A percentile compares a stretch with the other conserved stretches of the same genome.
Conservation (phyloP, 2,329 filamentous ascomycete species). For the Orbilia ellipsospora region DNA sequence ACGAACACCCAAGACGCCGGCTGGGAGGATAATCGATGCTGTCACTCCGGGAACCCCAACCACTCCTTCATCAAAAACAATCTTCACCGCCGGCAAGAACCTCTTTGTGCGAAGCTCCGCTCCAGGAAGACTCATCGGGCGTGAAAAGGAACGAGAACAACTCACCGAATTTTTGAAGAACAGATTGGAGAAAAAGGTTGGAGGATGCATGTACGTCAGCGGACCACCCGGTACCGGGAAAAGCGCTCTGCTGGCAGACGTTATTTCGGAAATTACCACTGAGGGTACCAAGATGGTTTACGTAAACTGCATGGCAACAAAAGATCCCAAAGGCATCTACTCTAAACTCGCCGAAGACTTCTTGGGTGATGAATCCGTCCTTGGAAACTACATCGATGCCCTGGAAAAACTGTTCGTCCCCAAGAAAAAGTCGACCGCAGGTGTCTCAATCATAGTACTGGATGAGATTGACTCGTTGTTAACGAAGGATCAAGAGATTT, state of each 20-base stretch:
- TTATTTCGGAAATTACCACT: conserved; percentile 71
- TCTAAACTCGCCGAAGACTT: conserved; percentile 78
- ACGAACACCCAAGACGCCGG: conserved; percentile 57
- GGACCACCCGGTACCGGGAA: conserved; percentile 97
- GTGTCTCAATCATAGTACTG: conserved; percentile 82
- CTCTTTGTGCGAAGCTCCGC: conserved; percentile 83
- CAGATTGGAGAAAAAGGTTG: conserved; percentile 54
- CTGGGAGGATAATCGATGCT: conserved; percentile 50
- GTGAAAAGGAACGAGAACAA: conserved; percentile 70
- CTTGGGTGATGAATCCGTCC: conserved; percentile 58
- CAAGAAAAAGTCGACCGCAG: conserved; percentile 64
- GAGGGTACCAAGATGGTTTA: conserved; percentile 70
- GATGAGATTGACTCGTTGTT: conserved; percentile 97
- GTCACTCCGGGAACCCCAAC: conserved; percentile 48
- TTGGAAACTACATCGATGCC: conserved; percentile 63
- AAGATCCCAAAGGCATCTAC: conserved; percentile 86
- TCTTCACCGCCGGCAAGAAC: conserved; percentile 89
- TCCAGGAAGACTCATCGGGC: conserved; percentile 79
- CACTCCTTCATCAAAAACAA: conserved; percentile 65
- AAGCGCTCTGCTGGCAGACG: conserved; percentile 88
- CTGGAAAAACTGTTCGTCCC: conserved; percentile 78
- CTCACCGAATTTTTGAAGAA: conserved; percentile 56
- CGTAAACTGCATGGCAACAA: conserved; percentile 97
- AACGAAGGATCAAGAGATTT: conserved; percentile 84
- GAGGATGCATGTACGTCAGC: conserved; percentile 90